These are phyloP conservation scores for Danielozyma ontarioensis DNA, from an alignment of 805 yeast species.

Conservation along the genomic window DNA sequence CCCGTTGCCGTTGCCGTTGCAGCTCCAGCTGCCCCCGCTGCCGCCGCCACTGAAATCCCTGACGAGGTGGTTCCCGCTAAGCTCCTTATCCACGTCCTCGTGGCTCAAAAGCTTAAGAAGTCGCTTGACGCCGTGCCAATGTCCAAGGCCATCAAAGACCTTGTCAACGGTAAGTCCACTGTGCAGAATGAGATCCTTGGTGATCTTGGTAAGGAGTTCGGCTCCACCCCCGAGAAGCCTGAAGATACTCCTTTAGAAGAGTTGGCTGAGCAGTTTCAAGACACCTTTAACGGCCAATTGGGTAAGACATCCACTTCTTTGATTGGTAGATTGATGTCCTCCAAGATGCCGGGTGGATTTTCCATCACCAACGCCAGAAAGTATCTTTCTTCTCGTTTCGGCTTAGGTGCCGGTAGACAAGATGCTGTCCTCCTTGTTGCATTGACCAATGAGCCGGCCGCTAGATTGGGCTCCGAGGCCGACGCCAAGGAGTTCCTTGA, in stretches of 20 bases:
- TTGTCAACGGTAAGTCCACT: conserved; percentile 98
- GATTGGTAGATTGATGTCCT: conserved; percentile 84
- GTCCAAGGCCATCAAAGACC: conserved; percentile 91
- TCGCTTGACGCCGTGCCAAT: conserved; percentile 78
- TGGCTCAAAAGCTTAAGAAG: conserved; percentile 94
- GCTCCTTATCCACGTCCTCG: conserved; percentile 78
- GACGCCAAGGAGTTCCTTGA: conserved; percentile 93
- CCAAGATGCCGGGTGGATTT: conserved; percentile 99
- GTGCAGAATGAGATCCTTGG: conserved; percentile 98
- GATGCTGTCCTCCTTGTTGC: conserved; percentile 83
- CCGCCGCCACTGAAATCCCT: conserved; percentile 76
- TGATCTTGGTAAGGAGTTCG: conserved; percentile 97
- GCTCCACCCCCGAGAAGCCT: conserved; percentile 97
- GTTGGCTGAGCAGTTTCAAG: conserved; percentile 93
- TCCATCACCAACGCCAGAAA: conserved; percentile 88
- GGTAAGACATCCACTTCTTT: conserved; percentile 93
- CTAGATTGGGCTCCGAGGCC: conserved; percentile 77
- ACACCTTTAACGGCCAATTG: conserved; percentile 76
- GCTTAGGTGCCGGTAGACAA: conserved; percentile 90
- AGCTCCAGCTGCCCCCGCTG: conserved; percentile 66
- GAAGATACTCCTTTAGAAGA: conserved; percentile 97
- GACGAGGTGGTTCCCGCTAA: conserved; percentile 89
- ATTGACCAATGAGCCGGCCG: conserved; percentile 84
- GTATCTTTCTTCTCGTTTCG: conserved; percentile 88
- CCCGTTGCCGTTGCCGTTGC: conserved; percentile 57